These are phyloP conservation scores for Centella asiatica DNA, from an alignment of 129 eudicot genomes.

Conservation along the genomic window DNA sequence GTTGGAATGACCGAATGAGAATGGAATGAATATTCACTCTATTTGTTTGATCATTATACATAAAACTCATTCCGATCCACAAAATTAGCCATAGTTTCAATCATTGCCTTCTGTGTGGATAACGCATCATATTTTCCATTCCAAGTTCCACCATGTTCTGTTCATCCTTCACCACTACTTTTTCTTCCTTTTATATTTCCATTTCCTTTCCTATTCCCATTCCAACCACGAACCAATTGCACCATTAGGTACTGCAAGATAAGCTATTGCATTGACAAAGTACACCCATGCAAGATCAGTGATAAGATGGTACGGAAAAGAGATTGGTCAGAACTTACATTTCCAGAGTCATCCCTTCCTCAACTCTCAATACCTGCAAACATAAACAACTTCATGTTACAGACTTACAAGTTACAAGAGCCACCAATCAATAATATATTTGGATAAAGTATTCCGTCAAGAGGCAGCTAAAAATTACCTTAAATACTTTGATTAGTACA, in stretches of 20 bases:
- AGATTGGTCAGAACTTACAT: conserved; percentile 43
- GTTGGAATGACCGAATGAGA: no score
- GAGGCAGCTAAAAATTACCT: conserved; percentile 39
- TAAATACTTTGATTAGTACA: conserved; percentile 63
- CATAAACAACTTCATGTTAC: conserved; percentile 15
- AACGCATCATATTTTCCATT: no score
- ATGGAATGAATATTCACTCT: no score
- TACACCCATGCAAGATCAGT: not conserved
- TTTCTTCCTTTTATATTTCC: no score
- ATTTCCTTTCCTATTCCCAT: no score
- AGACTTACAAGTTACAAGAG: conserved; percentile 4
- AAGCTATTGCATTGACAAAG: not conserved
- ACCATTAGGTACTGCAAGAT: not conserved
- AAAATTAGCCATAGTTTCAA: no score
- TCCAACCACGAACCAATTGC: no score
- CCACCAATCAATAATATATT: not conserved
- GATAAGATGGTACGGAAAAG: not conserved
- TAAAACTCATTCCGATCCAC: no score
- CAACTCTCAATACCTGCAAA: conserved; percentile 71
- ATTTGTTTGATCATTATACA: no score
- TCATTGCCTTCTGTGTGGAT: no score
- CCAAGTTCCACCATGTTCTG: no score
- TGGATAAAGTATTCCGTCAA: not conserved
- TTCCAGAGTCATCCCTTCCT: conserved; percentile 87
- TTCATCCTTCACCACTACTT: no score